Evolutionary conservation across 148 eudicot species (phyloP), one percentile per base, ranked within the genome.

Genomic region (Persicaria maculosa): DNA sequence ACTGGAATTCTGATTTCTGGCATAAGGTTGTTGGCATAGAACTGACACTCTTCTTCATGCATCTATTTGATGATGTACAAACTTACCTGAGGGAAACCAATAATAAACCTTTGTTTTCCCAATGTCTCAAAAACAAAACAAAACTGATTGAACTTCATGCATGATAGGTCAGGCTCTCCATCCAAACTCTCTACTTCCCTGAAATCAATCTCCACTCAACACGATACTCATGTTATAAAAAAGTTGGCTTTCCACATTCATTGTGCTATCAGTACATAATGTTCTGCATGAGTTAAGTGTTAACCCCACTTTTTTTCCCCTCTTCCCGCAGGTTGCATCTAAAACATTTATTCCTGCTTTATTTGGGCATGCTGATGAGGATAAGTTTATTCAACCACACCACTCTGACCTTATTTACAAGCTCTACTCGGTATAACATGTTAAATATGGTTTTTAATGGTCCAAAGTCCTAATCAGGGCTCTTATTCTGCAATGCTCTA

Each of bases 291-390:
- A 65, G 20, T 43, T 14, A 65, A 12, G 65, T 20, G 40, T 31
- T 31, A 31, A 31, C 40, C 40, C 40, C 40, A 1, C 40, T 31
- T 31, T 59, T 5, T 64, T 14, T 43, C 12, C 6, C 5, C 17
- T 40, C 47, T 65, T 16, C 74, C 74, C 77, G 85, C 90, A 90
- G 98, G 96, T 82, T 85, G 89, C 90, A 44, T 83, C 96, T 6
- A 87, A 86, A 79, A 87, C 93, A 68, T 87, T 76, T 77, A 89
- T 90, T 86, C 98, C 98, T 50, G 92, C 90, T 69, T 80, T 93
- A 76, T 89, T 93, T 90, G 96, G 89, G 67, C 98, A 93, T 87
- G 98, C 92, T 74, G 88, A 86, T 50, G 96, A 81, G 72, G 98
- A 93, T 84, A 93, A 86, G 73, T 93, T 93, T 72, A 82, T 93